Percentiles rank a stretch among this genome's conserved stretches.
Evolutionary conservation across 2,329 filamentous ascomycete species (phyloP).

Genomic region (Nigrospora sphaerica): DNA sequence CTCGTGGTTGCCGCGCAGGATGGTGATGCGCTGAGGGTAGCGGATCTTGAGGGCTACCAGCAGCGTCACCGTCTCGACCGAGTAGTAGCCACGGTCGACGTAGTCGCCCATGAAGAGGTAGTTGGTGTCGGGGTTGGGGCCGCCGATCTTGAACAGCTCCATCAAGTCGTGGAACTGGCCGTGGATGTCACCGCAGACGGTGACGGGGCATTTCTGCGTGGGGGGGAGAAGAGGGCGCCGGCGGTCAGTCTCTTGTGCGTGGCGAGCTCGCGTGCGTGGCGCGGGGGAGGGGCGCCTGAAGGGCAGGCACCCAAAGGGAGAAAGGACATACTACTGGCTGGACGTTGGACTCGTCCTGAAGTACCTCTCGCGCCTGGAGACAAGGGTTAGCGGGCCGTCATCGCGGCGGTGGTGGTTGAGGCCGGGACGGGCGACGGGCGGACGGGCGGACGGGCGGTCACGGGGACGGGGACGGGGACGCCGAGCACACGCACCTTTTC

Average conservation of each 20-base stretch:
- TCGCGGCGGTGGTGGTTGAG: constrained; percentile 1
- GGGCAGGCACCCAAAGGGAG: not conserved
- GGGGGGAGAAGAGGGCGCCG: no score
- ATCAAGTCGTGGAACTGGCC: constrained; percentile 98
- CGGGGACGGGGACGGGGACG: not conserved
- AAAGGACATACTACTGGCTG: constrained; percentile 78
- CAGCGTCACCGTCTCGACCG: constrained; percentile 91
- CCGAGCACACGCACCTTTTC: constrained; percentile 68
- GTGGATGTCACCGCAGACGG: constrained; percentile 97
- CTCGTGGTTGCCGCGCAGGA: constrained; percentile 93
- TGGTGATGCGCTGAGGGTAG: constrained; percentile 93
- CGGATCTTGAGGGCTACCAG: constrained; percentile 94
- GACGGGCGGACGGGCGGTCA: not conserved
- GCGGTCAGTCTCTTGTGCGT: no score
- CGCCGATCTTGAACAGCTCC: constrained; percentile 99
- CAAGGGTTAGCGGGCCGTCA: not conserved
- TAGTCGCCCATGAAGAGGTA: constrained; percentile 99
- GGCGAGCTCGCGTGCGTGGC: not conserved
- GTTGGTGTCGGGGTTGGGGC: constrained; percentile 96
- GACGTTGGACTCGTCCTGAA: constrained; percentile 97
- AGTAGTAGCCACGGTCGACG: constrained; percentile 98
- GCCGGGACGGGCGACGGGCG: constrained; percentile 24
- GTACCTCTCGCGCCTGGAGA: constrained; percentile 78
- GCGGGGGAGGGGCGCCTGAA: no score
- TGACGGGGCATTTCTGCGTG: constrained; percentile 88